Evolutionary conservation across 2,329 filamentous ascomycete species (phyloP), one percentile per base, ranked within the genome.

Genomic region (Aspergillus fructus): DNA sequence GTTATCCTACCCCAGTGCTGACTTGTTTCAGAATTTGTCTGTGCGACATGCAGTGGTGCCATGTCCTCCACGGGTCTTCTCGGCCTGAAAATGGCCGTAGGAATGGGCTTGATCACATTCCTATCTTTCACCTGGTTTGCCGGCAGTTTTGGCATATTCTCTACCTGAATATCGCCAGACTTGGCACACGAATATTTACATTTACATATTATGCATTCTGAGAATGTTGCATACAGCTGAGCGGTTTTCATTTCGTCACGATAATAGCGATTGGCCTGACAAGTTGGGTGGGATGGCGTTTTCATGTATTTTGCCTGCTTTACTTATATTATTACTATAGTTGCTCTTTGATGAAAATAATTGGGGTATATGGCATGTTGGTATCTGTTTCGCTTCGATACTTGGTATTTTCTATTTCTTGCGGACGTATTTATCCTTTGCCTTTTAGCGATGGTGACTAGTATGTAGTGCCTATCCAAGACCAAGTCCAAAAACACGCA

Each of bases 31-130:
- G 82, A 81, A 39, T 84, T 74, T 68, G 69, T 73, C 53, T 88
- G 85, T 69, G 78, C 81, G 21, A 85, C 82, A 23, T 88, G 85
- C 74, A 83, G 74, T 61, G 62, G 69, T 27, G 84, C 82, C 8
- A 67, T 84, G 19, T 82, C 81, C 4, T 70, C 77, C 24, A 75
- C 79, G 60, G 82, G 86, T 64, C 78, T 76, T 49, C 78, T 85
- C 66, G 83, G 83, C 0, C 66, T 87, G 45, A 79, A 78, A 55
- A 81, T 85, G 60, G 71, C 85, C 56, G 63, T 85, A 58, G 77
- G 81, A 58, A 86, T 85, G 73, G 78, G 76, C 19, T 72, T 76
- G 30, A 78, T 87, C 51, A 87, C 84, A 5, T 66, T 87, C 27
- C 70, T 81, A 34, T 85, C 83, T 5, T 86, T 88, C 65, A 79